A percentile compares a stretch with the other conserved stretches of the same genome.
Evolutionary conservation across 2,329 filamentous ascomycete species (phyloP).

Genomic region (Fusarium graminum): DNA sequence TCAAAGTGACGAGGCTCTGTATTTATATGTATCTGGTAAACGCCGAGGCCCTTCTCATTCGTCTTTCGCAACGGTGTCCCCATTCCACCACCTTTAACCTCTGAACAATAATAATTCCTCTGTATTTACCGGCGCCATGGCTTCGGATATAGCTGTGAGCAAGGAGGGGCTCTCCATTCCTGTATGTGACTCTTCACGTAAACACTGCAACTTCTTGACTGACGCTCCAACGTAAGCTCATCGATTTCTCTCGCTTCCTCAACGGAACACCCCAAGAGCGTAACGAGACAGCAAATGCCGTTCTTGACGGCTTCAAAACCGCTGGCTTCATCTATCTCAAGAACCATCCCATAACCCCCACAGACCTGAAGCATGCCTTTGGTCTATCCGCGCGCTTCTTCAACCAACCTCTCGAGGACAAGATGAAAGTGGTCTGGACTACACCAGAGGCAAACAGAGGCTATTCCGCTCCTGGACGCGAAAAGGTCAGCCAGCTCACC

Average conservation of each 20-base stretch:
- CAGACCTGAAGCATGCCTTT: constrained; percentile 73
- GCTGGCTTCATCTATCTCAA: constrained; percentile 92
- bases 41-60: background rate
- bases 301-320: constrained; percentile 84
- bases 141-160: constrained; percentile 60
- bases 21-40: constrained; percentile 9
- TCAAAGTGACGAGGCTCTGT: background rate
- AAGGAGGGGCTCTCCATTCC: constrained; percentile 68
- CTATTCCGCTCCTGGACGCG: constrained; percentile 76
- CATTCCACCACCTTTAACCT: background rate
- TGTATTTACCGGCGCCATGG: constrained; percentile 41
- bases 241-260: constrained; percentile 79
- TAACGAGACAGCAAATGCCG: constrained; percentile 74
- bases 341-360: constrained; percentile 77
- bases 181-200: constrained; percentile 53
- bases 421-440: constrained; percentile 77
- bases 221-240: constrained; percentile 38
- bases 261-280: constrained; percentile 71
- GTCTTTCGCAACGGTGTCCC: background rate
- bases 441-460: constrained; percentile 79
- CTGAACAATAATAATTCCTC: background rate
- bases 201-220: background rate
- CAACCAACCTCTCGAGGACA: constrained; percentile 69
- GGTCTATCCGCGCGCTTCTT: constrained; percentile 79
- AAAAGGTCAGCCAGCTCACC: constrained; percentile 74